These are phyloP conservation scores for Friedmanniomyces simplex DNA, from an alignment of 495 filamentous ascomycete species.

Conservation along the genomic window DNA sequence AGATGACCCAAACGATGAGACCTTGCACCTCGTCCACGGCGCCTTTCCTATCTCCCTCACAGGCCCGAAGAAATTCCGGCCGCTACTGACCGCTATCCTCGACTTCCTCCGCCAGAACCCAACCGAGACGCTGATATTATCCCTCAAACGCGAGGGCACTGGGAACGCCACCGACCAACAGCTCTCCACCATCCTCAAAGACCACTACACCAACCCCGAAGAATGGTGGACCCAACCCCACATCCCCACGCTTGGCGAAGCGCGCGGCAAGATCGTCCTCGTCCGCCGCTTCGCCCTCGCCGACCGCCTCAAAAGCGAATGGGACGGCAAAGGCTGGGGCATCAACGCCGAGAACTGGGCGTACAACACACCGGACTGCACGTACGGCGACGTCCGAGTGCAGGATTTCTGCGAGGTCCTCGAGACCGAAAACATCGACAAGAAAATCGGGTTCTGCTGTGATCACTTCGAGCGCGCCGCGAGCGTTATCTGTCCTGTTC, in stretches of 20 bases:
- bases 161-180: slow-evolving; percentile 71
- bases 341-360: slow-evolving; percentile 79
- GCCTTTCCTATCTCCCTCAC: slow-evolving; percentile 57
- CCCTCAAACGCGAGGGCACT: slow-evolving; percentile 80
- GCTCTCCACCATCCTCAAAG: slow-evolving; percentile 57
- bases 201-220: slow-evolving; percentile 56
- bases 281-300: slow-evolving; percentile 68
- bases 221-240: slow-evolving; percentile 70
- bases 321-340: slow-evolving; percentile 61
- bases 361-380: slow-evolving; percentile 74
- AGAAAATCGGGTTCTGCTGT: slow-evolving; percentile 64
- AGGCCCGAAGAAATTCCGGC: slow-evolving; percentile 62
- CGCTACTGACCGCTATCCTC: slow-evolving; percentile 58
- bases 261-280: slow-evolving; percentile 73
- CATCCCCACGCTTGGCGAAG: slow-evolving; percentile 75
- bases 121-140: slow-evolving; percentile 73
- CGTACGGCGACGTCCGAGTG: slow-evolving; percentile 65
- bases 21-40: slow-evolving; percentile 61
- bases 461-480: slow-evolving; percentile 68
- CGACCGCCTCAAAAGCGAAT: slow-evolving; percentile 46
- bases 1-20: slow-evolving; percentile 44
- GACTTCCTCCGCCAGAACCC: slow-evolving; percentile 69
- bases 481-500: slow-evolving; percentile 31
- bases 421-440: slow-evolving; percentile 60
- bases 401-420: slow-evolving; percentile 94